Conservation (phyloP, 192 early-diverging fungal species). For the Podila verticillata region DNA sequence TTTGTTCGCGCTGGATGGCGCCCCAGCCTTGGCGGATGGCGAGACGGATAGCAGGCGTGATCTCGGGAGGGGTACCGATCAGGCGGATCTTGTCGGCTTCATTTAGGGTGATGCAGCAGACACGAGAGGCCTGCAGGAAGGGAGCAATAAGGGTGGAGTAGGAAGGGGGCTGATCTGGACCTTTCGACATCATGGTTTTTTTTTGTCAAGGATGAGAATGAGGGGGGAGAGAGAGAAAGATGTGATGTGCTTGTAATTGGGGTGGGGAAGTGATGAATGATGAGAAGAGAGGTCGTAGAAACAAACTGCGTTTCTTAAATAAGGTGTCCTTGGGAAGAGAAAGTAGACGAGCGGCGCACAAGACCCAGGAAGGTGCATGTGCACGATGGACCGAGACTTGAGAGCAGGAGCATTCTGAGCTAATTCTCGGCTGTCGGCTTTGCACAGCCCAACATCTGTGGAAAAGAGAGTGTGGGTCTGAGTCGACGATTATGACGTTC, state of each 20-base stretch:
- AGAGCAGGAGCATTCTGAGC: too few species aligned
- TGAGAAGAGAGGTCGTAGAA: too few species aligned
- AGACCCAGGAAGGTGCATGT: too few species aligned
- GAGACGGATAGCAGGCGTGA: conserved; percentile 1
- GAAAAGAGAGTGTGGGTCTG: too few species aligned
- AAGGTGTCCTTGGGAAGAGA: too few species aligned
- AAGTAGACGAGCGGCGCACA: too few species aligned
- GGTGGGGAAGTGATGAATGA: not conserved
- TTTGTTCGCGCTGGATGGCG: conserved; percentile 13
- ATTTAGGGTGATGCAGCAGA: conserved; percentile 33
- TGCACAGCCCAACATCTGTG: too few species aligned
- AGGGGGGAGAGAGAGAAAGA: not conserved
- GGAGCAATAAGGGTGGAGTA: not conserved
- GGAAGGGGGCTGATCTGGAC: not conserved
- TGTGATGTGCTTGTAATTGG: not conserved
- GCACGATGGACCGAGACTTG: too few species aligned
- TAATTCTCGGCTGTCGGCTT: too few species aligned
- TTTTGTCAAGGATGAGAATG: not conserved
- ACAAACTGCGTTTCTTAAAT: too few species aligned
- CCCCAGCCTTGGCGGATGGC: conserved; percentile 24
- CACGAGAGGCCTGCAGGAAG: not conserved
- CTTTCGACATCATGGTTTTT: not conserved
- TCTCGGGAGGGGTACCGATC: conserved; percentile 12
- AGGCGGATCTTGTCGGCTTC: conserved; percentile 35
- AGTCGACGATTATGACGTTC: too few species aligned